Evolutionary conservation across 352 stramenopile genomes (phyloP), one percentile per base, ranked within the genome.

Genomic region (Globisporangium cystogenes): DNA sequence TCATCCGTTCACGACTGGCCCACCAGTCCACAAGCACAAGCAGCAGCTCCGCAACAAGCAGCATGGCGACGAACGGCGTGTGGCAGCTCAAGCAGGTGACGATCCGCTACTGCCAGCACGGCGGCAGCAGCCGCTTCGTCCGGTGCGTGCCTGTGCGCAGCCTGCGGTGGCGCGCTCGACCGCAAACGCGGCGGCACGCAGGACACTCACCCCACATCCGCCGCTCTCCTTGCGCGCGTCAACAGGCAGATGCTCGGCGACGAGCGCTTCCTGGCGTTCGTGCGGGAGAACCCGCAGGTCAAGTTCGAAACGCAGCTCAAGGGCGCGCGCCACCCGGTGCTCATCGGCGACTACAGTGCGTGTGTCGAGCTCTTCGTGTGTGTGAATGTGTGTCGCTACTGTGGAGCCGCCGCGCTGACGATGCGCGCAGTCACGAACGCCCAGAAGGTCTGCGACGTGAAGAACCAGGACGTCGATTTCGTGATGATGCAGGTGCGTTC

Each of bases 261-360:
- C 53, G 51, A 76, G 56, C 82, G 81, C 42, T 95, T 95, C 64
- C 61, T 90, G 33, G 68, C 77, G 43, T 93, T 95, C 55, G 85
- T 95, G 42, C 80, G 89, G 62, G 82, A 90, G 55, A 95, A 95
- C 61, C 85, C 85, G 51, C 85, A 95, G 68, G 75, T 95, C 53
- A 68, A 70, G 31, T 95, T 95, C 48, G 55, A 83, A 66, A 95
- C 85, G 29, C 67, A 95, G 62, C 65, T 95, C 64, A 93, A 95
- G 72, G 79, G 82, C 26, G 82, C 80, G 18, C 74, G 67, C 50
- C 85, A 95, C 68, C 85, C 85, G 10, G 68, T 95, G 18, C 45
- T 95, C 24, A 76, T 95, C 45, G 85, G 85, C 57, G 80, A 93
- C 57, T 95, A 95, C 69, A 82, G 82, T 93, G 58, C 51, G 39